Evolutionary conservation across 192 early-diverging fungal species (phyloP).

Genomic region (Coemansia pectinata): DNA sequence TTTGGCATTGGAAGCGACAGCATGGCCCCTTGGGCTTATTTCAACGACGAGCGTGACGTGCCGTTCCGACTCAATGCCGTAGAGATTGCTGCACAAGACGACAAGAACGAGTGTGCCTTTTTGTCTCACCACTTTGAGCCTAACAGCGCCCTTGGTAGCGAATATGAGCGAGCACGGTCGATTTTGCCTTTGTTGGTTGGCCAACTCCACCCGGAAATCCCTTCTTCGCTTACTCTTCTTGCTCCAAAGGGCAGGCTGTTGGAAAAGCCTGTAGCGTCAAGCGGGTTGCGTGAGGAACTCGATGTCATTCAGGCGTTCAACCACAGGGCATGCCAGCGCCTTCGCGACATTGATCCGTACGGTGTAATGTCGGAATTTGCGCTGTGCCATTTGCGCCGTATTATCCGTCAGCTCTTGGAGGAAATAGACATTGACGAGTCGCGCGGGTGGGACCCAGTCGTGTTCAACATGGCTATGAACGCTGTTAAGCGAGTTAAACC

Average conservation of each 20-base stretch:
- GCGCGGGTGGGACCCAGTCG: constrained; percentile 42
- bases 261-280: constrained; percentile 10
- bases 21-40: constrained; percentile 13
- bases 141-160: constrained; percentile 9
- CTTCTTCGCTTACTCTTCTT: neutral
- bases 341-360: constrained; percentile 23
- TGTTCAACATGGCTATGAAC: constrained; percentile 27
- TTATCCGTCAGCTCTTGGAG: constrained; percentile 71
- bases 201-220: constrained; percentile 27
- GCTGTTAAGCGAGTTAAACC: constrained; percentile 31
- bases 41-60: constrained; percentile 36
- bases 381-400: constrained; percentile 63
- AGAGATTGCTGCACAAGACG: constrained; percentile 51
- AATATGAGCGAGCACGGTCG: constrained; percentile 26
- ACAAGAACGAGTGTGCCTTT: constrained; percentile 51
- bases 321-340: constrained; percentile 24
- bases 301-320: constrained; percentile 39
- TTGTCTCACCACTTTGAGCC: constrained; percentile 18
- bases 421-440: constrained; percentile 60
- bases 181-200: constrained; percentile 32
- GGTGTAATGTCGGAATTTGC: constrained; percentile 42
- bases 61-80: constrained; percentile 48
- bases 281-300: constrained; percentile 26
- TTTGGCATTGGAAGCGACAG: neutral
- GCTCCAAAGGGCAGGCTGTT: neutral